These are phyloP conservation scores for Pontederia crassipes DNA, from an alignment of 176 grass and related monocot genomes.

Conservation along the genomic window DNA sequence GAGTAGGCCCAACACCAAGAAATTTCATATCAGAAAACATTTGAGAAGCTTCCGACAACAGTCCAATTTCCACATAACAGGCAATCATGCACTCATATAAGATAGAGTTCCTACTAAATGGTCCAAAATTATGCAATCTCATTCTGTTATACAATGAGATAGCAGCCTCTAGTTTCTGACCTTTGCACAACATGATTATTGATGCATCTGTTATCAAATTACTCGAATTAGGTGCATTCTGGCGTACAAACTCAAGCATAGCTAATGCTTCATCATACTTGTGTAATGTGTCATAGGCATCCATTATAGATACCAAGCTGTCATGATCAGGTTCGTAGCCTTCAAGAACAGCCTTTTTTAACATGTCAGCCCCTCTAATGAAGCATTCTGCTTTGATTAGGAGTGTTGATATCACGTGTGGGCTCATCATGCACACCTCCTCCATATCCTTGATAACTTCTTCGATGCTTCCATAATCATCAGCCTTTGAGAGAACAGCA, in stretches of 20 bases:
- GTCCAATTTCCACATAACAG: slow-evolving; percentile 48
- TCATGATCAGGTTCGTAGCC: slow-evolving; percentile 50
- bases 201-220: slow-evolving; percentile 60
- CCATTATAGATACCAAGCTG: slow-evolving; percentile 51
- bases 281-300: slow-evolving; percentile 42
- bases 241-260: slow-evolving; percentile 58
- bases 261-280: slow-evolving; percentile 41
- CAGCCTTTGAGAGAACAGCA: slow-evolving; percentile 38
- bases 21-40: slow-evolving; percentile 81
- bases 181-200: slow-evolving; percentile 72
- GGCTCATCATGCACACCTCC: slow-evolving; percentile 43
- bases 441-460: slow-evolving; percentile 73
- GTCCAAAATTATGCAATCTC: slow-evolving; percentile 27
- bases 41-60: slow-evolving; percentile 62
- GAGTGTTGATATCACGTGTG: slow-evolving; percentile 32
- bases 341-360: slow-evolving; percentile 54
- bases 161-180: slow-evolving; percentile 34
- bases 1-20: slow-evolving; percentile 47
- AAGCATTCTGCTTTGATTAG: slow-evolving; percentile 59
- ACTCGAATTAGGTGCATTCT: slow-evolving; percentile 35
- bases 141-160: slow-evolving; percentile 52
- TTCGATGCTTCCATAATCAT: slow-evolving; percentile 34
- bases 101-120: slow-evolving; percentile 32
- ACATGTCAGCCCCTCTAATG: slow-evolving; percentile 46
- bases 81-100: slow-evolving; percentile 67